Evolutionary conservation across 2,329 filamentous ascomycete genomes (phyloP).

Genomic region (Penicillium sp.): DNA sequence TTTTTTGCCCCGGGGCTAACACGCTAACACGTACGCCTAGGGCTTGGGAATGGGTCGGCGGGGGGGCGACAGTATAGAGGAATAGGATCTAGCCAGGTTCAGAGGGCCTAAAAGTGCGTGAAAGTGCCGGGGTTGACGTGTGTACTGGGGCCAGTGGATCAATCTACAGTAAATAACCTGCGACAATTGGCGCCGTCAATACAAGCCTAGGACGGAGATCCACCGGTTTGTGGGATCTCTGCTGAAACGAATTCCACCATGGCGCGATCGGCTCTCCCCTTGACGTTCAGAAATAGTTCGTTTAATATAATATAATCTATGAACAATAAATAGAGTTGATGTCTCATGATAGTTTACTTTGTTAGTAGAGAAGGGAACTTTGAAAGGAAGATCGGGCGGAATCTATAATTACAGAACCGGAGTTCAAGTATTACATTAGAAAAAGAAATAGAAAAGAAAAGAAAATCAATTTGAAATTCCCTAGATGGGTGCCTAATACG

Average conservation of each 20-base stretch:
- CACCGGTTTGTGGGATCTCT: constrained; percentile 10
- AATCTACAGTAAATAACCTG: not conserved
- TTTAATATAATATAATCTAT: not conserved
- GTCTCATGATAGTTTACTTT: no score
- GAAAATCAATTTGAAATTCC: no score
- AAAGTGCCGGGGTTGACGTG: constrained; percentile 10
- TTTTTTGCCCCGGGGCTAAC: not conserved
- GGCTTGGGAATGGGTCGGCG: not conserved
- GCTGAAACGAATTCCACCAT: constrained; percentile 2
- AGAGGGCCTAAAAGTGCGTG: not conserved
- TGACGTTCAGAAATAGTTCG: not conserved
- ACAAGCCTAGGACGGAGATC: not conserved
- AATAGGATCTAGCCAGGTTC: not conserved
- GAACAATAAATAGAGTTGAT: not conserved
- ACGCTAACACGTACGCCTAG: constrained; percentile 1
- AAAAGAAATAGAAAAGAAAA: no score
- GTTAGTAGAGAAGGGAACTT: no score
- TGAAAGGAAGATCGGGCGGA: no score
- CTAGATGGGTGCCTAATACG: not conserved
- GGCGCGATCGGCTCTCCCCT: not conserved
- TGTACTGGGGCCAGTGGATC: constrained; percentile 8
- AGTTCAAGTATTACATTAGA: no score
- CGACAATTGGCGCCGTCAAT: not conserved
- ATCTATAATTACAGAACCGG: no score
- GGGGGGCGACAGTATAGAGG: not conserved